Evolutionary conservation across 1,284 basidiomycete genomes (phyloP), one percentile per base, ranked within the genome.

Genomic region (Sanghuangporus weigelae): DNA sequence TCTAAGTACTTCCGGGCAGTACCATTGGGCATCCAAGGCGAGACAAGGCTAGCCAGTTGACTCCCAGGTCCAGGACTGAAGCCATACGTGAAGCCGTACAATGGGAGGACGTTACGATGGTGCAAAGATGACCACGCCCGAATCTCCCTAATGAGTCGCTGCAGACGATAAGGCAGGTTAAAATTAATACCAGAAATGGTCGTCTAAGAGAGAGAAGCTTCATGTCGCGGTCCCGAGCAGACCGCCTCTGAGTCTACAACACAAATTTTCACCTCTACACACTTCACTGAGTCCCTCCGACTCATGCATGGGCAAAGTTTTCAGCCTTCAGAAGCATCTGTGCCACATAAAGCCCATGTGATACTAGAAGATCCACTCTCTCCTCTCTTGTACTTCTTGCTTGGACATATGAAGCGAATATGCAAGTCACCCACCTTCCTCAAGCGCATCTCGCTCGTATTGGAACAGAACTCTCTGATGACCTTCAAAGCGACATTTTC

Each of bases 11-110:
- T 16, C 11, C 36, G 35, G 19, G 65, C 56, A 10, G 57, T 66
- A 4, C 65, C 65, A 23, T 59, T 49, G 1, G 62, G 51, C 65
- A 66, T 66, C 65, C 65, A 66, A 3, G 61, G 61, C 21, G 65
- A 66, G 38, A 66, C 65, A 42, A 66, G 60, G 51, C 61, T 63
- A 31, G 65, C 61, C 12, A 63, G 62, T 42, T 35, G 31, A 31
- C 39, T 56, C 10, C 40, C 39, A 16, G 55, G 19, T 8, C 40
- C 39, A 16, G 55, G 31, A 38, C 35, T 36, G 14, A 66, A 66
- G 10, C 61, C 62, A 40, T 66, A 66, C 16, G 51, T 46, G 44
- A 63, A 66, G 38, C 65, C 65, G 16, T 56, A 51, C 36, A 66
- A 49, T n/a, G 49, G 48, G 16, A 66, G 54, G 40, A 66, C 58